These are phyloP conservation scores for Cryptococcus sp. DNA, from an alignment of 1,284 basidiomycete species.

Conservation along the genomic window DNA sequence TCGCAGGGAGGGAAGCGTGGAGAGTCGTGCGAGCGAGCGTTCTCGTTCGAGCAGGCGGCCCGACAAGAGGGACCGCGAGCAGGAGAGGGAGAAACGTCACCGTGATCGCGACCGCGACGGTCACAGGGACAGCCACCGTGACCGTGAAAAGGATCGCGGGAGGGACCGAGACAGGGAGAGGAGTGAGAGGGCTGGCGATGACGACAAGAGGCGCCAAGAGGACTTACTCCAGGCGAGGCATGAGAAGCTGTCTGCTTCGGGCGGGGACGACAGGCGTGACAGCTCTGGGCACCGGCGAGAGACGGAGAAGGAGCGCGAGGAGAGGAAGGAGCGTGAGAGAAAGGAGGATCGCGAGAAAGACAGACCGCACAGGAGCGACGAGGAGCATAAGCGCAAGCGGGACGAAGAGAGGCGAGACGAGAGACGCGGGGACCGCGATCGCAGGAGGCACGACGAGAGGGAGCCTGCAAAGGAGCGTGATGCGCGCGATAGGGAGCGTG, in stretches of 20 bases:
- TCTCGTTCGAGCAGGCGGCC: constrained; percentile 17
- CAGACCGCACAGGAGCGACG: constrained; percentile 12
- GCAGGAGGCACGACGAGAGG: constrained; percentile 31
- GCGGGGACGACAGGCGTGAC: constrained; percentile 6
- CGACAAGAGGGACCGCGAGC: constrained; percentile 18
- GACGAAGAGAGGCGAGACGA: constrained; percentile 44
- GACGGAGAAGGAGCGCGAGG: constrained; percentile 27
- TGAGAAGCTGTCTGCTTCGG: constrained; percentile 13
- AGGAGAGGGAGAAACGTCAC: background rate
- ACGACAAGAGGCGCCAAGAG: constrained; percentile 21
- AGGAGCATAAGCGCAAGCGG: constrained; percentile 52
- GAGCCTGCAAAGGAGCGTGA: constrained; percentile 34
- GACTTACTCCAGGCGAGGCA: constrained; percentile 21
- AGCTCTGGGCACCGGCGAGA: constrained; percentile 20
- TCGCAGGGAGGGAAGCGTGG: constrained; percentile 35
- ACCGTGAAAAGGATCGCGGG: constrained; percentile 42
- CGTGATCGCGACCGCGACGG: constrained; percentile 6
- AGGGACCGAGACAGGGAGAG: constrained; percentile 11
- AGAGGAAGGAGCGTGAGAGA: constrained; percentile 17
- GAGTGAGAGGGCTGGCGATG: constrained; percentile 17
- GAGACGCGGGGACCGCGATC: constrained; percentile 26
- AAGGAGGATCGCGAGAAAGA: constrained; percentile 21
- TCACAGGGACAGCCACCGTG: constrained; percentile 49
- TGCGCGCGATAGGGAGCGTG: constrained; percentile 34
- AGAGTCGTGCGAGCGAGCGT: constrained; percentile 36